Evolutionary conservation across 108 stramenopile genomes (phyloP).

Genomic region (Nitzschia sp.): DNA sequence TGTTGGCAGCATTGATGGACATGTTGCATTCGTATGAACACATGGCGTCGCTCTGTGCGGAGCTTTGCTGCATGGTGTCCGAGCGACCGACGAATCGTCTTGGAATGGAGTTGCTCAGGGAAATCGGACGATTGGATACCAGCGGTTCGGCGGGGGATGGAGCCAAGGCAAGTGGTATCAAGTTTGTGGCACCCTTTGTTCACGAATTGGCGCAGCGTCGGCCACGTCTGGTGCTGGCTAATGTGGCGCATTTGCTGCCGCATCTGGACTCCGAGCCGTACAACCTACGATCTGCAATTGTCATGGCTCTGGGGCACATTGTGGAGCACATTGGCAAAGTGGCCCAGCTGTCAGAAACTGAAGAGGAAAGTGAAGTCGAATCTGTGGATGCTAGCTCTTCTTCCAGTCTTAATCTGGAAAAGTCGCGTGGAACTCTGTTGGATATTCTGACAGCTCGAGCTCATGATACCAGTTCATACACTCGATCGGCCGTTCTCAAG

Average conservation of each 20-base stretch:
- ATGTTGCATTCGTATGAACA: constrained; percentile 86
- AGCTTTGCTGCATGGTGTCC: constrained; percentile 68
- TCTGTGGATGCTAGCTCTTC: constrained; percentile 1
- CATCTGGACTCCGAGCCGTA: constrained; percentile 82
- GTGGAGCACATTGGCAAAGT: constrained; percentile 48
- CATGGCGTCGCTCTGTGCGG: constrained; percentile 72
- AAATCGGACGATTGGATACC: constrained; percentile 73
- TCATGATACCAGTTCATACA: constrained; percentile 83
- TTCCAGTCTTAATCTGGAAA: constrained; percentile 27
- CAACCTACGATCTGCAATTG: constrained; percentile 76
- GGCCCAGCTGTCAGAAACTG: constrained; percentile 2
- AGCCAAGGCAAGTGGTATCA: constrained; percentile 78
- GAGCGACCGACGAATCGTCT: constrained; percentile 51
- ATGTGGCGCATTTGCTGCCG: constrained; percentile 66
- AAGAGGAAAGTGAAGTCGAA: constrained; percentile 24
- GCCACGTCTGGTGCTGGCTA: constrained; percentile 64
- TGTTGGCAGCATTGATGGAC: constrained; percentile 84
- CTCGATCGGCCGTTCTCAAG: constrained; percentile 83
- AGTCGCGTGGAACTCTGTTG: constrained; percentile 73
- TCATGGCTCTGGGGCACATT: constrained; percentile 69
- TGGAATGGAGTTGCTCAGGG: constrained; percentile 68
- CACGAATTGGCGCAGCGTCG: constrained; percentile 60
- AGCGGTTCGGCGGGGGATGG: constrained; percentile 35
- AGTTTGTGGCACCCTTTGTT: constrained; percentile 80
- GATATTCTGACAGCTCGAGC: constrained; percentile 80